Base-by-base conservation (phyloP, 164 flowering plant genomes). In the Magnolia sinica region DNA sequence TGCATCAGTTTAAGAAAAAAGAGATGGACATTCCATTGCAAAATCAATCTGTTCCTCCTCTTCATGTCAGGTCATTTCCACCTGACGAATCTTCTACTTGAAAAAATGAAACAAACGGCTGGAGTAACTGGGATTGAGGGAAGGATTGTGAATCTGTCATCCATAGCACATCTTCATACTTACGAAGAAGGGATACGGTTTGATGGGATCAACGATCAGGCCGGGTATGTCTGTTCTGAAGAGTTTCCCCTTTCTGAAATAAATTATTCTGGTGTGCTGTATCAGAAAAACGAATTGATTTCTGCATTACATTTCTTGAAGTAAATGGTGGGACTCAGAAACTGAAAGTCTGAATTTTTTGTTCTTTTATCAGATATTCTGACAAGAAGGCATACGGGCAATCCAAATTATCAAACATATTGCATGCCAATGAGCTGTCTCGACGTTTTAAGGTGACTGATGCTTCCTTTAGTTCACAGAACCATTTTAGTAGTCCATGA, bases 311-410 rank as follows among this genome's bases (percentile, higher is more conserved):
- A 68, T 68, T 13, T 29, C 19, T 37, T 29, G 19, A 29, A 11
- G 8, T 68, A 31, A 19, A 68, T 66, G 29, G 71, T 68, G 22
- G 50, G 18, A 29, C 7, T 68, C 29, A 7, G 64, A 27, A 14
- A 11, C 13, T 73, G 14, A 31, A 50, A 50, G 45, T 37, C 24
- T 75, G 65, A 37, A 27, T 4, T 19, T 70, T 70, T 8, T 31
- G 7, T 69, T 22, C n/a, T 29, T 29, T 64, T 23, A 50, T 68
- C 89, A 96, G 99, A 73, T 96, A 96, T 71, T 82, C 85, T 29
- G 96, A 92, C 81, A 96, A 93, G 76, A 88, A 73, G 83, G 98
- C 99, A 0, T 96, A 96, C 76, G 99, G 98, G 23, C 99, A 96
- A 78, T 96, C 99, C 68, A 96, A 96, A 76, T 78, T 96, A 64